A percentile compares a stretch with the other conserved stretches of the same genome.
Conservation (phyloP, 2,329 filamentous ascomycete species). For the Talaromyces sp. region DNA sequence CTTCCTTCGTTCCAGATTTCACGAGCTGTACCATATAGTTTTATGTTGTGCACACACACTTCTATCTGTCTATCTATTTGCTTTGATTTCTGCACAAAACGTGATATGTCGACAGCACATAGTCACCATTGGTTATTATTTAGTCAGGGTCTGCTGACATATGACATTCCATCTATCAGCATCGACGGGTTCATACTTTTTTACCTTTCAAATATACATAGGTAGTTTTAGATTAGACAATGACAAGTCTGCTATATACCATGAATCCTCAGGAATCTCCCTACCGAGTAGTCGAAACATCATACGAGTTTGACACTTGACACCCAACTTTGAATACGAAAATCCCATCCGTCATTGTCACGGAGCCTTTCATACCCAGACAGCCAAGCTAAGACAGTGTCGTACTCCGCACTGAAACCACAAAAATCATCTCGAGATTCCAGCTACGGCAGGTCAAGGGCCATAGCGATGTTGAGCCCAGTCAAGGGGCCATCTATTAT, state of each 20-base stretch:
- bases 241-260: constrained; percentile 1
- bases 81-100: constrained; percentile 1
- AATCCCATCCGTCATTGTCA: not conserved
- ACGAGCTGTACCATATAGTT: constrained; percentile 9
- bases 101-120: not conserved
- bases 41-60: constrained; percentile 3
- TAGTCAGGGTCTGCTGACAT: not conserved
- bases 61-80: not conserved
- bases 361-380: not conserved
- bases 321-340: not conserved
- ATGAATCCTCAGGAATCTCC: not conserved
- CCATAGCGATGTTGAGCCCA: too few relatives aligned
- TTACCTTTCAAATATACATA: not conserved
- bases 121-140: not conserved
- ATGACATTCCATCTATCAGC: not conserved
- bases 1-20: not conserved
- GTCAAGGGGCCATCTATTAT: too few relatives aligned
- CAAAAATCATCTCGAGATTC: too few relatives aligned
- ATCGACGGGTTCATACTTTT: not conserved
- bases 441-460: too few relatives aligned
- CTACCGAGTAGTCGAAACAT: not conserved
- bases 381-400: not conserved
- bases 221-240: not conserved
- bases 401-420: too few relatives aligned
- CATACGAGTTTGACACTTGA: not conserved